A percentile compares a stretch with the other conserved stretches of the same genome.
Conservation (phyloP, 257 asterid genomes). For the Ocimum tenuiflorum region DNA sequence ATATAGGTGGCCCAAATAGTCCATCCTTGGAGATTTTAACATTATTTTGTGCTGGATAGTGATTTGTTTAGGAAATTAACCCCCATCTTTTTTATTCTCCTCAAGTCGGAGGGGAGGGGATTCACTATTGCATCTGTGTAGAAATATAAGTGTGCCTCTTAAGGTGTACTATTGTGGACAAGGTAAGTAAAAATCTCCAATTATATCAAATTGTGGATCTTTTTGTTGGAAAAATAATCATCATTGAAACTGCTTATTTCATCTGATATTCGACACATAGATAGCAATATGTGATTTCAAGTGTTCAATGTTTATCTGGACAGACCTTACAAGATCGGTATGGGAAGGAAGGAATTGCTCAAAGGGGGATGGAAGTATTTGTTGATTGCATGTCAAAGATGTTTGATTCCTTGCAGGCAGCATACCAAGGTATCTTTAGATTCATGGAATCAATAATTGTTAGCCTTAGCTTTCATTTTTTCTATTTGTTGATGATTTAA, state of each 20-base stretch:
- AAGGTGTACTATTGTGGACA: neutral
- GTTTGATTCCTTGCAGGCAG: conserved; percentile 51
- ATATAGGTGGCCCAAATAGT: neutral
- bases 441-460: neutral
- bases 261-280: neutral
- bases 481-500: too few species aligned
- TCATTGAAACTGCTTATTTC: neutral
- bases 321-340: conserved; percentile 63
- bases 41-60: neutral
- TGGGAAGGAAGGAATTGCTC: conserved; percentile 50
- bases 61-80: neutral
- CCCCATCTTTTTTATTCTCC: neutral
- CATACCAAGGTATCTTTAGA: conserved; percentile 47
- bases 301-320: conserved; percentile 4
- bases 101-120: neutral
- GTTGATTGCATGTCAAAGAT: conserved; percentile 53
- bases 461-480: neutral
- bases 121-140: neutral
- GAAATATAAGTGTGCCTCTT: conserved; percentile 3
- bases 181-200: conserved; percentile 6
- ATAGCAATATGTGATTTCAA: neutral
- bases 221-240: neutral
- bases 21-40: neutral
- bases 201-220: neutral
- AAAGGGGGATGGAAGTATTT: conserved; percentile 55